Percentiles rank a stretch among this genome's conserved stretches.
Conservation (phyloP, 1,284 basidiomycete species). For the Malassezia equina region DNA sequence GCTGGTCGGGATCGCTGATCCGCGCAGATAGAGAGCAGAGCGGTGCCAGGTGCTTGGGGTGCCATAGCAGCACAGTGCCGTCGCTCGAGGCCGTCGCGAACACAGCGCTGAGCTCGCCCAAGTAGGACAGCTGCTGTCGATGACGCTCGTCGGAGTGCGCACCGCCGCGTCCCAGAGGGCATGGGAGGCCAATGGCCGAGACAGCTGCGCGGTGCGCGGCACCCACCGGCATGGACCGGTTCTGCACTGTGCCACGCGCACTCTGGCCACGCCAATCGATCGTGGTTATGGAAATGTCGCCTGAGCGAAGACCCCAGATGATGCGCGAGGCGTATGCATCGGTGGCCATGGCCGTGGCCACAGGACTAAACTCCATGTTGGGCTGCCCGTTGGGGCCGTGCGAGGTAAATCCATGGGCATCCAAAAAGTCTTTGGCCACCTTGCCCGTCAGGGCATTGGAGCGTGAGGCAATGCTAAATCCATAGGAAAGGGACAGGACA, state of each 20-base stretch:
- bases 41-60: slow-evolving; percentile 23
- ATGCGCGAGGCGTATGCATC: slow-evolving; percentile 62
- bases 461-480: slow-evolving; percentile 65
- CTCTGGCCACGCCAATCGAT: slow-evolving; percentile 37
- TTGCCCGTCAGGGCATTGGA: slow-evolving; percentile 61
- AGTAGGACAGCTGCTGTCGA: slow-evolving; percentile 26
- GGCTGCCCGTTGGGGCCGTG: slow-evolving; percentile 64
- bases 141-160: slow-evolving; percentile 33
- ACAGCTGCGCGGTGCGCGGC: slow-evolving; percentile 28
- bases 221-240: slow-evolving; percentile 25
- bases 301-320: slow-evolving; percentile 65
- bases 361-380: slow-evolving; percentile 64
- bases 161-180: slow-evolving; percentile 29
- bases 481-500: slow-evolving; percentile 60
- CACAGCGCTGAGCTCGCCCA: slow-evolving; percentile 32
- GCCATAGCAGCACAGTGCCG: slow-evolving; percentile 41
- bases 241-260: slow-evolving; percentile 32
- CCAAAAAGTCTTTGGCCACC: slow-evolving; percentile 62
- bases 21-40: slow-evolving; percentile 25
- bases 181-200: slow-evolving; percentile 29
- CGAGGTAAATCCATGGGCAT: slow-evolving; percentile 56
- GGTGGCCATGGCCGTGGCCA: slow-evolving; percentile 55
- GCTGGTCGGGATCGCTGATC: slow-evolving; percentile 1
- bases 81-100: slow-evolving; percentile 41
- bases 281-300: slow-evolving; percentile 60